These are phyloP conservation scores for Citrus unshiu DNA, from an alignment of 345 rosid genomes.

Conservation along the genomic window DNA sequence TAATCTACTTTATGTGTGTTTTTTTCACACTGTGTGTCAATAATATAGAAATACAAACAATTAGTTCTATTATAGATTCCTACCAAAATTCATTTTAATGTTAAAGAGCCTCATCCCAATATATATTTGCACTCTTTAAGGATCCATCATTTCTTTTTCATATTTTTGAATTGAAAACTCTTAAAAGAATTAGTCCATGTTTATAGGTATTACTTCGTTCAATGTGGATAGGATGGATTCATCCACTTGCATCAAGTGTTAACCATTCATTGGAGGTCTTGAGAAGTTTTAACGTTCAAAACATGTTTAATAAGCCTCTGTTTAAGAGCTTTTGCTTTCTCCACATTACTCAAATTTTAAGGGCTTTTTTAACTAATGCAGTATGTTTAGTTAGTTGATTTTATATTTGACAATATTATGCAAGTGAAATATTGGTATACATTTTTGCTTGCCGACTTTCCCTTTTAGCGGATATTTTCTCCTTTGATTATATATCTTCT, in stretches of 20 bases:
- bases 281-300: background rate
- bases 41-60: background rate
- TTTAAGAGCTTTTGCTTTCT: background rate
- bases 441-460: background rate
- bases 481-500: background rate
- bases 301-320: background rate
- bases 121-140: background rate
- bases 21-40: background rate
- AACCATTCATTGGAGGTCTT: background rate
- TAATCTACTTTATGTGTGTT: background rate
- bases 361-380: background rate
- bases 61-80: background rate
- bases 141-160: background rate
- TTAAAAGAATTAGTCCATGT: background rate
- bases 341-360: background rate
- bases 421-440: background rate
- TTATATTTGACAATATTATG: background rate
- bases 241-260: background rate
- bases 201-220: background rate
- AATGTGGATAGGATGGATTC: background rate
- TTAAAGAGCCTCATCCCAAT: background rate
- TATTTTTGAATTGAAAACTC: background rate
- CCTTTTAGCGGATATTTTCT: background rate
- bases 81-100: background rate
- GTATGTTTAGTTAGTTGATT: background rate